Evolutionary conservation across 1,284 basidiomycete species (phyloP).

Genomic region (Austroboletus rostrupii): DNA sequence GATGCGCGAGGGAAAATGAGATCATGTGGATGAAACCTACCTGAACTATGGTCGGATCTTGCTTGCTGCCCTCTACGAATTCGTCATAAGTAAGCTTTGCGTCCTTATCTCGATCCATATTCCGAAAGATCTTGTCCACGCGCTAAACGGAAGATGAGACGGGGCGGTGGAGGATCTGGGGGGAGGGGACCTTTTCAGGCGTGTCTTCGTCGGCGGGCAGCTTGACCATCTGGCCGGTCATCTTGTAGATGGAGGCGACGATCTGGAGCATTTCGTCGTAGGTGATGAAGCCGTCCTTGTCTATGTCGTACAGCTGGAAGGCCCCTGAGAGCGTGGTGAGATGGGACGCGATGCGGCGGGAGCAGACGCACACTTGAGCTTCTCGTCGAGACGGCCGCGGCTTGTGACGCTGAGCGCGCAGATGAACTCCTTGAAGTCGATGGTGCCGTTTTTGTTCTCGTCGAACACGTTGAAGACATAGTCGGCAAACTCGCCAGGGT

Average conservation of each 20-base stretch:
- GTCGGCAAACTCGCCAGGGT: conserved; percentile 95
- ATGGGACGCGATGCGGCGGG: conserved; percentile 6
- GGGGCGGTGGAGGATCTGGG: conserved; percentile 2
- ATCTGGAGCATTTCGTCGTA: conserved; percentile 99
- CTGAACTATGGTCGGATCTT: conserved; percentile 97
- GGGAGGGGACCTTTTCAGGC: conserved; percentile 81
- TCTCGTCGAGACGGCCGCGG: conserved; percentile 93
- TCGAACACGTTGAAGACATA: conserved; percentile 99
- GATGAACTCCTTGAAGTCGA: conserved; percentile 99
- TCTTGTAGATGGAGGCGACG: conserved; percentile 95
- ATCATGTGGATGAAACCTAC: conserved; percentile 40
- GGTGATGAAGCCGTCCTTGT: conserved; percentile 94
- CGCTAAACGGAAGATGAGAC: conserved; percentile 49
- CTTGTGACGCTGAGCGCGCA: conserved; percentile 95
- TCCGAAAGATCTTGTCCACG: conserved; percentile 93
- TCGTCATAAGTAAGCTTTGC: conserved; percentile 89
- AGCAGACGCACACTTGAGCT: conserved; percentile 84
- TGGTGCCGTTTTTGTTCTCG: conserved; percentile 92
- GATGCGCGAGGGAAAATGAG: conserved; percentile 10
- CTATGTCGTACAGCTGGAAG: conserved; percentile 99
- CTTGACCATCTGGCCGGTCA: conserved; percentile 99
- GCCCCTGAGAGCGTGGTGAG: conserved; percentile 68
- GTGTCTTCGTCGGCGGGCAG: conserved; percentile 97
- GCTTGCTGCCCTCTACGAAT: conserved; percentile 95
- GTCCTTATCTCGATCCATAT: conserved; percentile 91